phyloP scores from a whole-genome alignment of 1,284 basidiomycete genomes.

The Tylopilus orsonianus region DNA sequence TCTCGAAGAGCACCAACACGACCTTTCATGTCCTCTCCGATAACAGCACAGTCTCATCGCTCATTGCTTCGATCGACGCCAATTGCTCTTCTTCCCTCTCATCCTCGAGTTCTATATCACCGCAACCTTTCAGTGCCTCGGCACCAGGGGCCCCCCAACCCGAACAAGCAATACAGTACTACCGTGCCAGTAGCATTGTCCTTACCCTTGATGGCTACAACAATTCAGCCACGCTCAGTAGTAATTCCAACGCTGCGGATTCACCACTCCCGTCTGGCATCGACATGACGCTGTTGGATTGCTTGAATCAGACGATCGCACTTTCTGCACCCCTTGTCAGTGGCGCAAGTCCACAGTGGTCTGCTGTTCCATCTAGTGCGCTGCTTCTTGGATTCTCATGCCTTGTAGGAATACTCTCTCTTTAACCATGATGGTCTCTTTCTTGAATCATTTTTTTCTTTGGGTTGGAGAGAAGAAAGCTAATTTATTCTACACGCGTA shows the following conservation, averaged over 20 bases:
- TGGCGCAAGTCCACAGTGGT: slow-evolving; percentile 12
- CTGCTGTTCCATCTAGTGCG: slow-evolving; percentile 1
- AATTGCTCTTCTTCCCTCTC: slow-evolving; percentile 45
- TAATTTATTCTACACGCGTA: too few relatives aligned
- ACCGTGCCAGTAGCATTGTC: slow-evolving; percentile 38
- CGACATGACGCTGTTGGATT: slow-evolving; percentile 40
- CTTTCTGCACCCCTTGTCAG: slow-evolving; percentile 37
- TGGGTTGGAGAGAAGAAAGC: too few relatives aligned
- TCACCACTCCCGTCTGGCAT: slow-evolving; percentile 38
- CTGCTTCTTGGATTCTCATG: slow-evolving; percentile 16
- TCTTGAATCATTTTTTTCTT: too few relatives aligned
- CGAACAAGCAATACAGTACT: slow-evolving; percentile 41
- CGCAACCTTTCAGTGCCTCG: slow-evolving; percentile 22
- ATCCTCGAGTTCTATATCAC: slow-evolving; percentile 22
- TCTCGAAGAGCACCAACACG: slow-evolving; percentile 36
- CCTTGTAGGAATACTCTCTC: slow-evolving; percentile 14
- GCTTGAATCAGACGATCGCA: slow-evolving; percentile 47
- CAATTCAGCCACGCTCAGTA: slow-evolving; percentile 35
- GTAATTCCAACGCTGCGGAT: slow-evolving; percentile 30
- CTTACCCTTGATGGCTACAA: slow-evolving; percentile 48
- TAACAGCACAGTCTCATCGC: slow-evolving; percentile 50
- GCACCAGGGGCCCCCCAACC: slow-evolving; percentile 24
- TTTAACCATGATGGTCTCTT: too few relatives aligned
- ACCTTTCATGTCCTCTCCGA: slow-evolving; percentile 59
- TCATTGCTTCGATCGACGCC: slow-evolving; percentile 45